Conservation (phyloP, 2,329 filamentous ascomycete species). For the Sphaerulina vaccinii region DNA sequence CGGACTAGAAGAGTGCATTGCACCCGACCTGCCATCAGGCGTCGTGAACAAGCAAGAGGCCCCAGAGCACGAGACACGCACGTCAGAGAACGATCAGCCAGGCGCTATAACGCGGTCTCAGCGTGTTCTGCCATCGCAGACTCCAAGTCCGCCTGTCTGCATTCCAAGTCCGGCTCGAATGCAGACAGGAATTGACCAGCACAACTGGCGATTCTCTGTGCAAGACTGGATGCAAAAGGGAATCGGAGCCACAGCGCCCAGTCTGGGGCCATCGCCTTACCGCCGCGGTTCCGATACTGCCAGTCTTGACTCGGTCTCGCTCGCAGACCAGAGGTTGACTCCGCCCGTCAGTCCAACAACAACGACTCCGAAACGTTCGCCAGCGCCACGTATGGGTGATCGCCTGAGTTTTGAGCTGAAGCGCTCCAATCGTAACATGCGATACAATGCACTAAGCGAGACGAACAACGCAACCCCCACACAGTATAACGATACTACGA, state of each 20-base stretch:
- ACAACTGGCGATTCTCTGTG: slow-evolving; percentile 16
- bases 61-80: not conserved
- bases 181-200: slow-evolving; percentile 8
- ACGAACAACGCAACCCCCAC: slow-evolving; percentile 1
- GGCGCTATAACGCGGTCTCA: slow-evolving; percentile 13
- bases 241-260: not conserved
- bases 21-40: slow-evolving; percentile 2
- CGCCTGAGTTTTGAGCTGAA: slow-evolving; percentile 26
- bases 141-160: slow-evolving; percentile 17
- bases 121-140: slow-evolving; percentile 16
- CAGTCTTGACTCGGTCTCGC: slow-evolving; percentile 4
- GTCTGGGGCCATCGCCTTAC: not conserved
- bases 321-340: not conserved
- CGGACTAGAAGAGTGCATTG: slow-evolving; percentile 3
- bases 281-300: not conserved
- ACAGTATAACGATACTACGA: not conserved
- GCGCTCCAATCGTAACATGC: slow-evolving; percentile 31
- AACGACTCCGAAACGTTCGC: slow-evolving; percentile 12
- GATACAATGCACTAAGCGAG: slow-evolving; percentile 30
- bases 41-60: not conserved
- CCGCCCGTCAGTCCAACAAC: slow-evolving; percentile 7
- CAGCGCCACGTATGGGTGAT: slow-evolving; percentile 28
- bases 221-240: slow-evolving; percentile 11
- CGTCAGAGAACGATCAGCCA: slow-evolving; percentile 3
- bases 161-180: slow-evolving; percentile 15